A percentile compares a stretch with the other conserved stretches of the same genome.
Conservation (phyloP, 129 eudicot species). For the Saussurea involucrata region DNA sequence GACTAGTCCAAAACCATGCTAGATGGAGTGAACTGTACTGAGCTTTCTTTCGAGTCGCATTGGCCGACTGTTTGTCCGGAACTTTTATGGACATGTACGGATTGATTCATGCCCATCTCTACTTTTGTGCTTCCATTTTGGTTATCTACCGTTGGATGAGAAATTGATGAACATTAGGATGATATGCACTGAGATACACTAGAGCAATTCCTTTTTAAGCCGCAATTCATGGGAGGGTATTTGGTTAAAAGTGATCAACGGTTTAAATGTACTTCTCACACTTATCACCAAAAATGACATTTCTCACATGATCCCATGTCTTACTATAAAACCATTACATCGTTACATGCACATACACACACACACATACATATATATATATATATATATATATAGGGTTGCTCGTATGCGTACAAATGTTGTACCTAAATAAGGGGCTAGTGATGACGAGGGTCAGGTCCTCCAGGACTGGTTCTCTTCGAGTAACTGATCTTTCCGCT, state of each 20-base stretch:
- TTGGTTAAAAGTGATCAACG: too few relatives aligned
- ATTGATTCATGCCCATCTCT: background rate
- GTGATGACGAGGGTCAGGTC: slow-evolving; percentile 40
- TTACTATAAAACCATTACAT: background rate
- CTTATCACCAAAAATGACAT: too few relatives aligned
- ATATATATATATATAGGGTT: background rate
- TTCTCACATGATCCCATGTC: too few relatives aligned
- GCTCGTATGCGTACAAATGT: background rate
- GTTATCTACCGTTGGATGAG: too few relatives aligned
- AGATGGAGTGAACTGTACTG: background rate
- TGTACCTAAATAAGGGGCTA: background rate
- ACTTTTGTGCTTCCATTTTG: background rate
- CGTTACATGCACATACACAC: background rate
- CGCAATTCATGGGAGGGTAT: too few relatives aligned
- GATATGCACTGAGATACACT: too few relatives aligned
- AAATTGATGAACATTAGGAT: too few relatives aligned
- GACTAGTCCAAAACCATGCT: background rate
- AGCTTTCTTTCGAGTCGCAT: background rate
- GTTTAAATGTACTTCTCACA: too few relatives aligned
- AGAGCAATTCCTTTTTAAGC: too few relatives aligned
- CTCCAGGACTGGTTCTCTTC: slow-evolving; percentile 32
- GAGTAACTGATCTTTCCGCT: slow-evolving; percentile 18
- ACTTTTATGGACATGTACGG: background rate
- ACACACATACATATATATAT: background rate
- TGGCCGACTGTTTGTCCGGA: background rate